Evolutionary conservation across 2,329 filamentous ascomycete species (phyloP).

Genomic region (Beauveria pseudobassiana): DNA sequence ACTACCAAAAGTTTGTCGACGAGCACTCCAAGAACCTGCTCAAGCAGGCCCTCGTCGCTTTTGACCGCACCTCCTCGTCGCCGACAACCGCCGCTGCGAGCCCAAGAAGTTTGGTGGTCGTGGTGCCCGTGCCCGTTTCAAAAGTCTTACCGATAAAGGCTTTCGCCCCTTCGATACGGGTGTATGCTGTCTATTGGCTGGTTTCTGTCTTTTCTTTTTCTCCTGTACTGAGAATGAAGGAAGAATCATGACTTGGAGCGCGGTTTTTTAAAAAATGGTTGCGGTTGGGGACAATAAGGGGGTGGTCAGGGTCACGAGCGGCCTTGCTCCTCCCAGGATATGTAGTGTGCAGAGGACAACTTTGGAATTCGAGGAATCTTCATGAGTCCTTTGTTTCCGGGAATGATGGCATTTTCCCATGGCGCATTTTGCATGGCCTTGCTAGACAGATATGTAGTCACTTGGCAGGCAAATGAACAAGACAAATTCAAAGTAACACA

Average conservation of each 20-base stretch:
- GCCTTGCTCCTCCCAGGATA: neutral
- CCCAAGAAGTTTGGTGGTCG: constrained; percentile 97
- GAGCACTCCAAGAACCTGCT: constrained; percentile 99
- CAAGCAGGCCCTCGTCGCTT: constrained; percentile 93
- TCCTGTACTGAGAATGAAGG: neutral
- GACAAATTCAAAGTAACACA: neutral
- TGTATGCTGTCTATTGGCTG: neutral
- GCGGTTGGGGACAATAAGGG: neutral
- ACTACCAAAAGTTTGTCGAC: constrained; percentile 99
- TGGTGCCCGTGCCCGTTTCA: constrained; percentile 94
- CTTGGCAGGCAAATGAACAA: constrained; percentile 10
- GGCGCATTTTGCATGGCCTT: constrained; percentile 13
- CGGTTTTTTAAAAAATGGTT: neutral
- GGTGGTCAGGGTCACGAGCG: neutral
- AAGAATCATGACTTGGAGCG: constrained; percentile 5
- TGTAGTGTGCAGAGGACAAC: constrained; percentile 10
- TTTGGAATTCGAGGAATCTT: neutral
- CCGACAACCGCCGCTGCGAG: constrained; percentile 98
- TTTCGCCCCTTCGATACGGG: neutral
- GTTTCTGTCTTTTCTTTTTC: neutral
- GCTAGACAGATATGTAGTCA: constrained; percentile 6
- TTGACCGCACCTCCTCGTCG: constrained; percentile 97
- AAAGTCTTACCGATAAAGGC: constrained; percentile 93
- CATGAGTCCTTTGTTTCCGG: neutral
- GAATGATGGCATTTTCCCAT: neutral